A percentile compares a stretch with the other conserved stretches of the same genome.
Evolutionary conservation across 1,284 basidiomycete genomes (phyloP).

Genomic region (Cutaneotrichosporon cavernicola): DNA sequence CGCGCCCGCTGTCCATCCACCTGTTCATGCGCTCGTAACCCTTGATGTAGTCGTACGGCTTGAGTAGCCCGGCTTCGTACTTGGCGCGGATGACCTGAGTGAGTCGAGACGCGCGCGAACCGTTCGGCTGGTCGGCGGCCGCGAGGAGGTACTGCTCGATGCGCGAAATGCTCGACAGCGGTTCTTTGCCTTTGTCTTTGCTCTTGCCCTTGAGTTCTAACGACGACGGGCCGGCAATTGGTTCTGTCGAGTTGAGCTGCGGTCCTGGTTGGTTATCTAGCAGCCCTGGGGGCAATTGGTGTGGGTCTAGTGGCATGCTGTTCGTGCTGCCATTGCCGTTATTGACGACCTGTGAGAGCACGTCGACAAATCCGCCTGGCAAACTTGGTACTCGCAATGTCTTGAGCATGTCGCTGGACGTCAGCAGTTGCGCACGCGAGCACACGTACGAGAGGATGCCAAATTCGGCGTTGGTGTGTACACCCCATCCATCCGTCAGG

Average conservation of each 20-base stretch:
- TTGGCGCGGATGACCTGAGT: constrained; percentile 92
- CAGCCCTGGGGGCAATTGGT: constrained; percentile 2
- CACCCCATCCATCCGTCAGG: constrained; percentile 16
- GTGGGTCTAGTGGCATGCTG: neutral
- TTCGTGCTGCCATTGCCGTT: constrained; percentile 6
- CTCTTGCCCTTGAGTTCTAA: constrained; percentile 15
- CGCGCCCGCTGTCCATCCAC: constrained; percentile 77
- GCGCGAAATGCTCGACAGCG: constrained; percentile 27
- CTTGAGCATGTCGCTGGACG: constrained; percentile 47
- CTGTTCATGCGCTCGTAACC: constrained; percentile 82
- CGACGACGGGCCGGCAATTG: neutral
- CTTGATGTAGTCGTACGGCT: constrained; percentile 95
- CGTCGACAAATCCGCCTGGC: constrained; percentile 49
- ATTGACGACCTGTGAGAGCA: constrained; percentile 34
- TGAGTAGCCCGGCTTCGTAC: constrained; percentile 91
- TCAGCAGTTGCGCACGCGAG: neutral
- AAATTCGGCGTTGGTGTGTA: constrained; percentile 24
- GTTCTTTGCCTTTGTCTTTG: constrained; percentile 27
- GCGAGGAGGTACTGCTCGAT: constrained; percentile 72
- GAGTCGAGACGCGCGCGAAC: constrained; percentile 84
- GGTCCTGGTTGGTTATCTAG: constrained; percentile 7
- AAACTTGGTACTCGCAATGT: constrained; percentile 47
- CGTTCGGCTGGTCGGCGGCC: constrained; percentile 90
- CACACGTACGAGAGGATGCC: constrained; percentile 25
- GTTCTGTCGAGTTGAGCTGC: constrained; percentile 5